A percentile compares a stretch with the other conserved stretches of the same genome.
These are phyloP conservation scores for Aspergillus costaricaensis DNA, from an alignment of 2,329 filamentous ascomycete genomes.

Conservation along the genomic window DNA sequence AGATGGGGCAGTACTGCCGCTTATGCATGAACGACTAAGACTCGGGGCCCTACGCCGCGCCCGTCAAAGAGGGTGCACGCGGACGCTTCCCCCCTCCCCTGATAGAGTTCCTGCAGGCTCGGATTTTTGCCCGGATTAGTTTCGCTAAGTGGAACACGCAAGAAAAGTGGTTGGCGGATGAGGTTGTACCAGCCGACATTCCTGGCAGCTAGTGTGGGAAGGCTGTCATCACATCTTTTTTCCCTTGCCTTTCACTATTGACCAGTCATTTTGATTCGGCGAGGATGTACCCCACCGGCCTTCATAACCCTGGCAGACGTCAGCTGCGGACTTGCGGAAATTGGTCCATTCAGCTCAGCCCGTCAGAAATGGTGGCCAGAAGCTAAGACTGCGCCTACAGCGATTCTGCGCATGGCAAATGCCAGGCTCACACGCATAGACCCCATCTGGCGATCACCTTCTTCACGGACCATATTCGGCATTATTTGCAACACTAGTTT, in stretches of 20 bases:
- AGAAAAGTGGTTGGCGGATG: constrained; percentile 9
- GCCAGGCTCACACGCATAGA: neutral
- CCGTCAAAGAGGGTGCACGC: neutral
- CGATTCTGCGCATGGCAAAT: neutral
- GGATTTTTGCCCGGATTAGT: neutral
- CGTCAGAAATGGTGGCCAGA: neutral
- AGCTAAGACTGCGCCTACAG: neutral
- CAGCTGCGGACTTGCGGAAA: constrained; percentile 11
- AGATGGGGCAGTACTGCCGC: constrained; percentile 8
- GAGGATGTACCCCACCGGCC: neutral
- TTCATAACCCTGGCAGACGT: neutral
- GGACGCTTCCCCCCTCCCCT: constrained; percentile 2
- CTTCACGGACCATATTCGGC: neutral
- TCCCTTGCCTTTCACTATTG: neutral
- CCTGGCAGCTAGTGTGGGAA: constrained; percentile 1
- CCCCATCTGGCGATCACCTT: neutral
- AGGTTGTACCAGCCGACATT: constrained; percentile 12
- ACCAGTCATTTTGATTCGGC: neutral
- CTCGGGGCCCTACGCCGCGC: neutral
- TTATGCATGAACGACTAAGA: constrained; percentile 2
- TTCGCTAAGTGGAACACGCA: constrained; percentile 2
- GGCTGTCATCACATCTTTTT: neutral
- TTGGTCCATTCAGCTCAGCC: neutral
- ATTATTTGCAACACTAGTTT: neutral
- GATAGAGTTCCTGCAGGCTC: constrained; percentile 17